A percentile compares a stretch with the other conserved stretches of the same genome.
Evolutionary conservation across 2,329 filamentous ascomycete genomes (phyloP).

Genomic region (Cadophora luteo-olivacea): DNA sequence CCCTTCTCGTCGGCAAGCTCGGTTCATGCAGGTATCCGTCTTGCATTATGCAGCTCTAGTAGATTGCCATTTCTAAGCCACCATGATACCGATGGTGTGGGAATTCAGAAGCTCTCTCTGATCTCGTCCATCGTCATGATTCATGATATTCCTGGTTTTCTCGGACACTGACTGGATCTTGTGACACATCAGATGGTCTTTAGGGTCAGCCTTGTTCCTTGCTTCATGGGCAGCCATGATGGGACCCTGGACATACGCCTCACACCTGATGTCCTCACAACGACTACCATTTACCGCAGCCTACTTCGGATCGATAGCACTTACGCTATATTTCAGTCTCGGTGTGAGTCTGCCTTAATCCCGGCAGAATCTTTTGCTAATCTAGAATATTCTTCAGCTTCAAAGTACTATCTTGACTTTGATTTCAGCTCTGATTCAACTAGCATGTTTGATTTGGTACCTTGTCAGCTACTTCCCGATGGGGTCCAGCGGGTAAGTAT

Average conservation of each 20-base stretch:
- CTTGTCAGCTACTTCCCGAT: conserved; percentile 97
- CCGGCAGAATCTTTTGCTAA: conserved; percentile 25
- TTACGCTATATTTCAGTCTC: conserved; percentile 91
- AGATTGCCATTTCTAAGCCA: conserved; percentile 19
- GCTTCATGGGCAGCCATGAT: conserved; percentile 93
- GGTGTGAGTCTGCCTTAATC: conserved; percentile 70
- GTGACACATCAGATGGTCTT: conserved; percentile 77
- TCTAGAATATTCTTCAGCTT: conserved; percentile 61
- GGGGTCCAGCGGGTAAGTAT: conserved; percentile 74
- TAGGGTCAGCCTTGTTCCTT: conserved; percentile 89
- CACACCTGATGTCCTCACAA: conserved; percentile 83
- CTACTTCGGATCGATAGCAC: conserved; percentile 90
- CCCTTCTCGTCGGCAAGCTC: conserved; percentile 36
- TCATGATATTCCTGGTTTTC: conserved; percentile 29
- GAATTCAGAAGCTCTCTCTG: conserved; percentile 15
- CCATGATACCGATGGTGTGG: conserved; percentile 12
- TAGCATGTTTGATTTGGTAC: conserved; percentile 88
- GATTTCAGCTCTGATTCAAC: conserved; percentile 81
- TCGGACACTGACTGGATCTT: conserved; percentile 39
- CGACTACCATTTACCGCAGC: conserved; percentile 91
- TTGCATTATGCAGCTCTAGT: conserved; percentile 38
- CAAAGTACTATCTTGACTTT: conserved; percentile 86
- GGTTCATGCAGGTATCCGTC: conserved; percentile 48
- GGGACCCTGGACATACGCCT: conserved; percentile 83
- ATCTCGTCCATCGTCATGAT: conserved; percentile 24